These are phyloP conservation scores for Aspergillus panamensis DNA, from an alignment of 495 filamentous ascomycete genomes.

Conservation along the genomic window DNA sequence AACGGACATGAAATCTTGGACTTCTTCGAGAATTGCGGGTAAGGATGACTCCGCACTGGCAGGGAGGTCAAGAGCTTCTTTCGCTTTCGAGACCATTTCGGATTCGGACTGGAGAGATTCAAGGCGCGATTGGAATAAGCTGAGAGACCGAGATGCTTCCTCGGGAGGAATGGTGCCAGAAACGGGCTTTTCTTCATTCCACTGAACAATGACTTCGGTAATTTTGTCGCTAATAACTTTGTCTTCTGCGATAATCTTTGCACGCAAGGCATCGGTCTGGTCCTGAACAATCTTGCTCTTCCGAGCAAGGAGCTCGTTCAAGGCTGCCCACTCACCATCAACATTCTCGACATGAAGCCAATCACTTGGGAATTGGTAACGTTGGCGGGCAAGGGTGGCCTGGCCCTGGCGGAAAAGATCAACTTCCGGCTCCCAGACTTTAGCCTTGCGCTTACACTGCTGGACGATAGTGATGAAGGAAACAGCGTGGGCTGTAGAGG, in stretches of 20 bases:
- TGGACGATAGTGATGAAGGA: conserved; percentile 98
- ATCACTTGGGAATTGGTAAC: conserved; percentile 87
- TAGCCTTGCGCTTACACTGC: conserved; percentile 87
- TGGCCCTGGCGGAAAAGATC: conserved; percentile 94
- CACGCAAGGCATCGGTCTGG: conserved; percentile 88
- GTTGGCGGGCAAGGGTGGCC: conserved; percentile 79
- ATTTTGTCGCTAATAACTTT: conserved; percentile 86
- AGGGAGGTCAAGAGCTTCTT: conserved; percentile 91
- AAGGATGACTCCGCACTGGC: conserved; percentile 72
- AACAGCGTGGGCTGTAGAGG: conserved; percentile 92
- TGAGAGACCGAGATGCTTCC: conserved; percentile 74
- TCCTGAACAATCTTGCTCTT: conserved; percentile 94
- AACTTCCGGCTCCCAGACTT: conserved; percentile 90
- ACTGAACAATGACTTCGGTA: conserved; percentile 71
- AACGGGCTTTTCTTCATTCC: conserved; percentile 95
- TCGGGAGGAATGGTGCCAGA: conserved; percentile 89
- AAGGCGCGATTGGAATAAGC: conserved; percentile 75
- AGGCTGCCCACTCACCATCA: conserved; percentile 84
- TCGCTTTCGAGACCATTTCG: conserved; percentile 92
- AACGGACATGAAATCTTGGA: conserved; percentile 97
- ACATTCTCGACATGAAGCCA: conserved; percentile 95
- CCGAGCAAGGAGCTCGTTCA: conserved; percentile 82
- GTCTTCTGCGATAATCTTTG: conserved; percentile 96
- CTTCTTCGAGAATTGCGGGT: conserved; percentile 81
- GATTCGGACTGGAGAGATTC: conserved; percentile 78